Base-by-base conservation (phyloP, 768 basidiomycete genomes). In the Macrolepiota albuminosa region DNA sequence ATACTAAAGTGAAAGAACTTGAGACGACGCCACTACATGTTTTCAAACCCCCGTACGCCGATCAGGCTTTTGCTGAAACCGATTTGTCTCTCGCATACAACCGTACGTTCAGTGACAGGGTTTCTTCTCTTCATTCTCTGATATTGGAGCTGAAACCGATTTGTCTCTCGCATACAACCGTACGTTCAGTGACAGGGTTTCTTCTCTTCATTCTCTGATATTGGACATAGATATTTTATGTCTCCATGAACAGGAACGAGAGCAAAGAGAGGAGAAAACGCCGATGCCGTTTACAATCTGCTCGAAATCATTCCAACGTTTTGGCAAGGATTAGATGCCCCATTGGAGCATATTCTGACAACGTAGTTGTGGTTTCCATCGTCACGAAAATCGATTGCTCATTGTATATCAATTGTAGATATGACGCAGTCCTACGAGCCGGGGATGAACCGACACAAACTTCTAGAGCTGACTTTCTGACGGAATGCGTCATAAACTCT, bases 371-470 rank as follows among this genome's bases (percentile, higher is more conserved):
- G 36, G 39, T 51, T 52, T 31, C 26, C n/a, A 48, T 33, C 9
- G 4, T 34, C 24, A 24, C 49, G 7, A 36, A n/a, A 34, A 9
- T 56, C 52, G n/a, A 60, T 18, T 57, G 43, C 47, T 57, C 45
- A 46, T 39, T 14, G 40, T 56, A 54, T 29, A 59, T 43, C n/a
- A 31, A 8, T 21, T 6, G 1, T 46, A 91, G 91, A 14, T 84
- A 80, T 60, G 91, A 93, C 66, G 69, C 88, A 29, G 76, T 82
- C 3, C 82, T 86, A 63, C 77, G 80, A 36, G 73, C 82, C 21
- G 82, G 82, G 10, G 75, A 78, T 11, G 81, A 83, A 61, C 81
- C 83, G 1, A 43, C 56, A 13, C 60, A 73, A 29, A 58, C 73
- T 4, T 76, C 77, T 0, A 74, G 83, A 54, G 76, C 85, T 2